Conservation (phyloP, 371 early-diverging fungal species). For the Lichtheimia ramosa region DNA sequence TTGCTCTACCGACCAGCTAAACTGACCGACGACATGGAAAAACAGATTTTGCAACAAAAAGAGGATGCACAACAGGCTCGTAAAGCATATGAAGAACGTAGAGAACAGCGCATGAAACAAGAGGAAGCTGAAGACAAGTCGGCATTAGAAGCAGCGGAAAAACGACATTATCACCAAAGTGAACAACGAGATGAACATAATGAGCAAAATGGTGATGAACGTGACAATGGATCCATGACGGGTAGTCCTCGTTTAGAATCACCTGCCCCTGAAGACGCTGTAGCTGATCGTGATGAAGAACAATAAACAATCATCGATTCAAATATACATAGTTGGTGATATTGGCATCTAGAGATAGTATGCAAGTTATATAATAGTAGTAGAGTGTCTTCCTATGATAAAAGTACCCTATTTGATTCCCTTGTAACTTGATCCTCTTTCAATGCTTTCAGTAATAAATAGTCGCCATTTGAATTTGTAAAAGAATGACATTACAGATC, state of each 20-base stretch:
- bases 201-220: background rate
- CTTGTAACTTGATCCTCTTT: too few species aligned
- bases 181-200: background rate
- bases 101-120: slow-evolving; percentile 13
- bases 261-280: slow-evolving; percentile 7
- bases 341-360: too few species aligned
- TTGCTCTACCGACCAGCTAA: slow-evolving; percentile 55
- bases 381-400: too few species aligned
- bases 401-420: too few species aligned
- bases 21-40: slow-evolving; percentile 28
- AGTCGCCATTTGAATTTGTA: too few species aligned
- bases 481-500: too few species aligned
- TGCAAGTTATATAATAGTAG: too few species aligned
- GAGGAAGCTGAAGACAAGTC: slow-evolving; percentile 12
- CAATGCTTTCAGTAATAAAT: too few species aligned
- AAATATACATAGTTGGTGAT: too few species aligned
- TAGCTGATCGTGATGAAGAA: slow-evolving; percentile 12
- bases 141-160: slow-evolving; percentile 1
- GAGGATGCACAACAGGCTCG: slow-evolving; percentile 19
- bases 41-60: slow-evolving; percentile 26
- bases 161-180: background rate
- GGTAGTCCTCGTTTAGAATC: slow-evolving; percentile 8
- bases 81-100: slow-evolving; percentile 22
- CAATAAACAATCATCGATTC: background rate
- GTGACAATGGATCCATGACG: background rate